Evolutionary conservation across 257 asterid species (phyloP), one percentile per base, ranked within the genome.

Genomic region (Penstemon eatonii): DNA sequence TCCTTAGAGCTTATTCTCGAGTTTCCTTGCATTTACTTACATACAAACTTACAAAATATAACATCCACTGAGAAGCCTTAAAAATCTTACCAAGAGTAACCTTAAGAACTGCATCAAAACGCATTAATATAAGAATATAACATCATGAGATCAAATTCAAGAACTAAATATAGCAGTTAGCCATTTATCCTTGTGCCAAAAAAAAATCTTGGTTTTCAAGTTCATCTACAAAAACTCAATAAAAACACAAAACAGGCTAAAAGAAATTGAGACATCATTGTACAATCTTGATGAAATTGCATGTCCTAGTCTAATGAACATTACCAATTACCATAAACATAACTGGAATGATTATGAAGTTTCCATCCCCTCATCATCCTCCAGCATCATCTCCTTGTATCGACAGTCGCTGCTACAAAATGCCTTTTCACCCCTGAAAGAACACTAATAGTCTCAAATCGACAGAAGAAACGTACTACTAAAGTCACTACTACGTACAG

Each of bases 401-500:
- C 96, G 82, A 81, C 93, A 86, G 0, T 88, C 93, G 65, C 76
- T 86, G 80, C 93, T 88, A 81, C 93, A 88, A 65, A 88, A 88
- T 15, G 91, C 93, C 74, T 84, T 86, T 76, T 88, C 96, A 18
- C 90, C 95, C 75, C 95, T 88, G 81, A 64, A 70, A 60, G n/a
- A 69, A 64, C 33, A 64, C 8, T 37, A 50, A 40, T 18, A 69
- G 25, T 38, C 33, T 15, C 8, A 75, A 6, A 37, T 19, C 36
- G 7, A 54, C n/a, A 8, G 18, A 38, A 12, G 10, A 41, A 40
- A 53, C 5, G 37, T 15, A 50, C 6, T 8, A 41, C 8, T 3
- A 43, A 56, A 36, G 7, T 25, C 33, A 25, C 33, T 1, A 25
- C 33, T 25, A 60, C 6, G 18, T 18, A 45, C 60, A 50, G 8